Conservation (phyloP, 2,329 filamentous ascomycete genomes). For the Stylonectria norvegica region DNA sequence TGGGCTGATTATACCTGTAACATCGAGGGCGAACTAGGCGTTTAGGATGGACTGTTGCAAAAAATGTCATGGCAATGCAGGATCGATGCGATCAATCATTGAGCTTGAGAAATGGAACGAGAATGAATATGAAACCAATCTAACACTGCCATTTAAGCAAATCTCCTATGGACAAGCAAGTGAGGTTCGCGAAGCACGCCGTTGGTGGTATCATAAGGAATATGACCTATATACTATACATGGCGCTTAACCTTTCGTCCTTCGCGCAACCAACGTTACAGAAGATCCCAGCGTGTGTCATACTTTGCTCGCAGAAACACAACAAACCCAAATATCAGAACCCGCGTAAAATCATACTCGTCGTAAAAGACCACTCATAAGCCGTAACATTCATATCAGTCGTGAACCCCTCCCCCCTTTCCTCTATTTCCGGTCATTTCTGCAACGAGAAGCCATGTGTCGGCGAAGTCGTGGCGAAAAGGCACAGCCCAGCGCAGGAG, state of each 20-base stretch:
- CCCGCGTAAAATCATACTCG: slow-evolving; percentile 1
- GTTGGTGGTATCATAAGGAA: not conserved
- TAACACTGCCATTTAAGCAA: too few relatives aligned
- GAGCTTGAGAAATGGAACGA: too few relatives aligned
- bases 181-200: not conserved
- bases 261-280: too few relatives aligned
- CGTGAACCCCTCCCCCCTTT: slow-evolving; percentile 22
- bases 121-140: too few relatives aligned
- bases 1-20: slow-evolving; percentile 19
- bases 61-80: slow-evolving; percentile 6
- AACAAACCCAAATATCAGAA: slow-evolving; percentile 1
- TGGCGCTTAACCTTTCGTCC: too few relatives aligned
- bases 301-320: slow-evolving; percentile 12
- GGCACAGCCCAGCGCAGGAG: not conserved
- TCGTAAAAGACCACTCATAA: slow-evolving; percentile 20
- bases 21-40: slow-evolving; percentile 33
- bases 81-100: too few relatives aligned
- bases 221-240: not conserved
- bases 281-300: slow-evolving; percentile 16
- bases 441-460: too few relatives aligned
- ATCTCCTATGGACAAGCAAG: too few relatives aligned
- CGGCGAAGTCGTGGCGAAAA: too few relatives aligned
- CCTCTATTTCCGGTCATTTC: slow-evolving; percentile 2
- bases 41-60: slow-evolving; percentile 21
- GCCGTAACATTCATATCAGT: slow-evolving; percentile 26